A percentile compares a stretch with the other conserved stretches of the same genome.
Evolutionary conservation across 345 rosid genomes (phyloP).

Genomic region (Syzygium aqueum): DNA sequence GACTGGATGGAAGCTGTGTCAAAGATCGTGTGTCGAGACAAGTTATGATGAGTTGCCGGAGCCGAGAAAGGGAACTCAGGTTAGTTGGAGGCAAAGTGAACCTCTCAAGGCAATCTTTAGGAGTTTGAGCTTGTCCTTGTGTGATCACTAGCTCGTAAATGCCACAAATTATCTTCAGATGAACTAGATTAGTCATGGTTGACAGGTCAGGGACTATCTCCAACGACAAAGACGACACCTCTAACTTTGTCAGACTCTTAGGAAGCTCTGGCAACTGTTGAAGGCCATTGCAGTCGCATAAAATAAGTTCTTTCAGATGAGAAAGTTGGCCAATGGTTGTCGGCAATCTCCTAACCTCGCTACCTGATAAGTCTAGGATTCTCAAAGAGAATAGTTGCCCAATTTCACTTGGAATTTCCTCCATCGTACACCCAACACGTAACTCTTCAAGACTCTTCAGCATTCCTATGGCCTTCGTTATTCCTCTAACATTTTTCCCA

Average conservation of each 20-base stretch:
- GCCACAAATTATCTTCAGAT: background rate
- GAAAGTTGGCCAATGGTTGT: background rate
- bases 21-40: background rate
- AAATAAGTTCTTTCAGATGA: background rate
- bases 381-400: background rate
- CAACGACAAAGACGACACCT: background rate
- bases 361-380: background rate
- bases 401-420: background rate
- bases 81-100: too few relatives aligned
- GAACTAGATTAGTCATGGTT: background rate
- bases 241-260: background rate
- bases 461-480: background rate
- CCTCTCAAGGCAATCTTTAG: background rate
- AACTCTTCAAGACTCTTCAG: background rate
- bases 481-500: background rate
- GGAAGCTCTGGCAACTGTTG: background rate
- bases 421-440: background rate
- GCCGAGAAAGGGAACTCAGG: background rate
- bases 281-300: background rate
- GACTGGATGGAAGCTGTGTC: background rate
- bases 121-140: background rate
- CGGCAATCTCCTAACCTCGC: background rate
- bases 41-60: background rate
- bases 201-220: background rate
- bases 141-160: background rate